Evolutionary conservation across 257 asterid species (phyloP).

Genomic region (Forsythia suspensa): DNA sequence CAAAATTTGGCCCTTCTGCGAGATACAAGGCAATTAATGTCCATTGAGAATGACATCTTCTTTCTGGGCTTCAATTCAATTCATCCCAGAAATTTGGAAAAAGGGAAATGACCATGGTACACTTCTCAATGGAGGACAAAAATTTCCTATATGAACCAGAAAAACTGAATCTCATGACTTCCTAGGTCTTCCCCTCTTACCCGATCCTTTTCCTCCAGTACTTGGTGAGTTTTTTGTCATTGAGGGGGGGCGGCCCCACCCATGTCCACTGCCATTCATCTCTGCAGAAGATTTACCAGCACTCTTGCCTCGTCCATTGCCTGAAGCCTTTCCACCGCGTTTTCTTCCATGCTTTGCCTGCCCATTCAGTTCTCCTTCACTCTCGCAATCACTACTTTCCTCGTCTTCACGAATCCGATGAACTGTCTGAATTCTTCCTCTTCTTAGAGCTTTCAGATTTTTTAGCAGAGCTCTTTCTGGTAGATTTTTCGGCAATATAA

Average conservation of each 20-base stretch:
- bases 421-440: conserved; percentile 64
- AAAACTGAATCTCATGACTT: conserved; percentile 36
- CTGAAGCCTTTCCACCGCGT: conserved; percentile 35
- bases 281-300: conserved; percentile 36
- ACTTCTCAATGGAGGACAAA: conserved; percentile 10
- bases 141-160: neutral
- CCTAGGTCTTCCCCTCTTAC: conserved; percentile 76
- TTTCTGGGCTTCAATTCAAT: conserved; percentile 24
- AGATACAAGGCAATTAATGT: conserved; percentile 17
- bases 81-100: conserved; percentile 28
- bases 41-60: conserved; percentile 24
- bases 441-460: conserved; percentile 50
- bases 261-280: conserved; percentile 56
- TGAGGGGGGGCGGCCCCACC: conserved; percentile 64
- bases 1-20: conserved; percentile 19
- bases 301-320: conserved; percentile 55
- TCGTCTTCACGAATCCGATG: conserved; percentile 61
- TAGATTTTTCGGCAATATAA: conserved; percentile 32
- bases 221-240: conserved; percentile 26
- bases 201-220: conserved; percentile 39
- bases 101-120: conserved; percentile 15
- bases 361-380: conserved; percentile 57
- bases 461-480: conserved; percentile 39
- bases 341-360: conserved; percentile 23
- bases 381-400: conserved; percentile 39